These are phyloP conservation scores for Aspergillus piperis DNA, from an alignment of 2,329 filamentous ascomycete species.

Conservation along the genomic window DNA sequence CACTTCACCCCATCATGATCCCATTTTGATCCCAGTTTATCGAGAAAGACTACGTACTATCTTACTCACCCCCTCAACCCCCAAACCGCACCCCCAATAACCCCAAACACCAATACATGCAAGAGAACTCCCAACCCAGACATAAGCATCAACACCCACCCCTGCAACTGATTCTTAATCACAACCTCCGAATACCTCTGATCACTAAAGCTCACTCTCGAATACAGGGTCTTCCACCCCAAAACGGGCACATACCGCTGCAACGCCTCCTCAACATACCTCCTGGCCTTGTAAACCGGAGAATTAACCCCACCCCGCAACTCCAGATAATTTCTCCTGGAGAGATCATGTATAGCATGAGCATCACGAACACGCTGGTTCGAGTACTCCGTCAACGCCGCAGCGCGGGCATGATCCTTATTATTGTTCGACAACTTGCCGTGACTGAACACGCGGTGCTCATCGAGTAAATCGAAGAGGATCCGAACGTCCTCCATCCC, in stretches of 20 bases:
- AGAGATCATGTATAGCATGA: slow-evolving; percentile 88
- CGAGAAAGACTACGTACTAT: too few relatives aligned
- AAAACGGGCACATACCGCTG: slow-evolving; percentile 72
- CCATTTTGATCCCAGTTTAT: too few relatives aligned
- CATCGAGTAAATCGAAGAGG: slow-evolving; percentile 29
- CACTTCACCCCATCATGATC: too few relatives aligned
- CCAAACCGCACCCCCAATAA: too few relatives aligned
- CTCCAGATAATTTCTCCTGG: slow-evolving; percentile 86
- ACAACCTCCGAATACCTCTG: slow-evolving; percentile 85
- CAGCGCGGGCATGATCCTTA: slow-evolving; percentile 29
- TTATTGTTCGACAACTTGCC: too few relatives aligned
- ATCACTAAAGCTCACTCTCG: slow-evolving; percentile 89
- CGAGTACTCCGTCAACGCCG: slow-evolving; percentile 73
- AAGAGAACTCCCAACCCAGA: too few relatives aligned
- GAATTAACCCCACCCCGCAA: slow-evolving; percentile 87
- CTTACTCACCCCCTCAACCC: too few relatives aligned
- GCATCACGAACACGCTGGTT: slow-evolving; percentile 73
- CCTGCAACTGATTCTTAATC: too few relatives aligned
- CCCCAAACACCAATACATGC: too few relatives aligned
- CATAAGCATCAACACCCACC: too few relatives aligned
- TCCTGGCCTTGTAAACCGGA: slow-evolving; percentile 74
- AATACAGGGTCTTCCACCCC: slow-evolving; percentile 92
- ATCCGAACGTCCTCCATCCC: slow-evolving; percentile 74
- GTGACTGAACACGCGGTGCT: slow-evolving; percentile 44
- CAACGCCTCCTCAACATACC: slow-evolving; percentile 81